These are phyloP conservation scores for Xylaria intraflava DNA, from an alignment of 495 filamentous ascomycete species.

Conservation along the genomic window DNA sequence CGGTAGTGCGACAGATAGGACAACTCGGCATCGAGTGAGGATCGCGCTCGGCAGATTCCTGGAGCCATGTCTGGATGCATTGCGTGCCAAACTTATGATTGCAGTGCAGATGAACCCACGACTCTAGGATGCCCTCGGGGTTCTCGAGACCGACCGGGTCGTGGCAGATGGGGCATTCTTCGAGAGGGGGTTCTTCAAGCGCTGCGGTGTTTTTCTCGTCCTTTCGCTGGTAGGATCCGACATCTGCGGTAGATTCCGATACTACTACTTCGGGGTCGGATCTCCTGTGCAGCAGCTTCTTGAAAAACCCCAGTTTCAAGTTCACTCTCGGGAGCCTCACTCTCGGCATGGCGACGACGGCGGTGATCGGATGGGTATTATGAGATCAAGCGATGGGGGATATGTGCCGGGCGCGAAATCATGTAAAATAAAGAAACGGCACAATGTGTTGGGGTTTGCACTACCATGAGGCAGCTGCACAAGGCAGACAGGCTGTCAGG, in stretches of 20 bases:
- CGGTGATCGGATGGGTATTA: neutral
- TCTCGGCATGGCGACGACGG: slow-evolving; percentile 6
- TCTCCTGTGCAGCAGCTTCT: slow-evolving; percentile 17
- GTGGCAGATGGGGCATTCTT: slow-evolving; percentile 41
- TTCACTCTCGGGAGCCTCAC: slow-evolving; percentile 15
- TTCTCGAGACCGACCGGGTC: slow-evolving; percentile 31
- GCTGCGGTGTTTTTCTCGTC: slow-evolving; percentile 5
- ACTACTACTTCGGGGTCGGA: neutral
- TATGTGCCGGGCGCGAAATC: neutral
- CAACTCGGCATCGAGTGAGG: slow-evolving; percentile 29
- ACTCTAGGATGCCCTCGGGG: slow-evolving; percentile 34
- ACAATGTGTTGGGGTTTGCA: neutral
- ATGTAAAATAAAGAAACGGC: neutral
- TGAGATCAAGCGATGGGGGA: neutral
- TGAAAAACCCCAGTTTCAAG: slow-evolving; percentile 20
- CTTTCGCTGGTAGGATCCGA: slow-evolving; percentile 7
- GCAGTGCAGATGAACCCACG: slow-evolving; percentile 39
- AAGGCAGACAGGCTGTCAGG: neutral
- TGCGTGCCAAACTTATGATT: slow-evolving; percentile 39
- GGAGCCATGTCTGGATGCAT: slow-evolving; percentile 42
- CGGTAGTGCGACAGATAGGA: slow-evolving; percentile 34
- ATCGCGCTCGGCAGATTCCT: slow-evolving; percentile 27
- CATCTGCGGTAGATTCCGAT: neutral
- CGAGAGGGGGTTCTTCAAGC: slow-evolving; percentile 14
- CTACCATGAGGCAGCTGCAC: neutral